Percentiles rank a stretch among this genome's conserved stretches.
phyloP scores from a whole-genome alignment of 2,329 filamentous ascomycete species.

The Fusarium redolens region DNA sequence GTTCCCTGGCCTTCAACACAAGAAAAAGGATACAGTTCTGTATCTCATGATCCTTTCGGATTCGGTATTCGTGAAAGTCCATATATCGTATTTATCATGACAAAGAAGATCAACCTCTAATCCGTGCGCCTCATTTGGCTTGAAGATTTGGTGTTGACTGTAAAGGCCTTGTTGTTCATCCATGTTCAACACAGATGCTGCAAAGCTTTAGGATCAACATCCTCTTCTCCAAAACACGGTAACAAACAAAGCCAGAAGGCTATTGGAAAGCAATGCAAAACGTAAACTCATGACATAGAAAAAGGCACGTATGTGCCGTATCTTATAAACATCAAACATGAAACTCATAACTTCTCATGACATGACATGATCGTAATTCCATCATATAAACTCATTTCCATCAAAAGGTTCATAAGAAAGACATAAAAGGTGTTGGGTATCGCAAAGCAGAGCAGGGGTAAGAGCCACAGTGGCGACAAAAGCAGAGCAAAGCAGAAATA shows the following conservation, averaged over 20 bases:
- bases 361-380: slow-evolving; percentile 29
- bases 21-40: slow-evolving; percentile 4
- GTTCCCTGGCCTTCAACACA: neutral
- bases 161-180: neutral
- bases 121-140: slow-evolving; percentile 31
- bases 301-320: slow-evolving; percentile 33
- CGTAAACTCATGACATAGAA: slow-evolving; percentile 35
- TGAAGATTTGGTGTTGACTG: slow-evolving; percentile 15
- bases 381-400: slow-evolving; percentile 28
- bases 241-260: slow-evolving; percentile 5
- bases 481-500: slow-evolving; percentile 20
- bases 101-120: slow-evolving; percentile 28
- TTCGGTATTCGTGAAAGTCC: slow-evolving; percentile 20
- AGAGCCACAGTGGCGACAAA: neutral
- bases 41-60: slow-evolving; percentile 26
- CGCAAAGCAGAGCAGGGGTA: slow-evolving; percentile 11
- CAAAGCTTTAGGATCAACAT: neutral
- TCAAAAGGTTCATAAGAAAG: slow-evolving; percentile 14
- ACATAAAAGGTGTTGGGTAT: slow-evolving; percentile 27
- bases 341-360: slow-evolving; percentile 34
- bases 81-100: slow-evolving; percentile 19
- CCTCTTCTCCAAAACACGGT: slow-evolving; percentile 18
- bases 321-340: slow-evolving; percentile 32
- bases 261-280: neutral
- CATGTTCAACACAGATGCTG: slow-evolving; percentile 12